These are phyloP conservation scores for Amphirosellinia nigrospora DNA, from an alignment of 495 filamentous ascomycete species.

Conservation along the genomic window DNA sequence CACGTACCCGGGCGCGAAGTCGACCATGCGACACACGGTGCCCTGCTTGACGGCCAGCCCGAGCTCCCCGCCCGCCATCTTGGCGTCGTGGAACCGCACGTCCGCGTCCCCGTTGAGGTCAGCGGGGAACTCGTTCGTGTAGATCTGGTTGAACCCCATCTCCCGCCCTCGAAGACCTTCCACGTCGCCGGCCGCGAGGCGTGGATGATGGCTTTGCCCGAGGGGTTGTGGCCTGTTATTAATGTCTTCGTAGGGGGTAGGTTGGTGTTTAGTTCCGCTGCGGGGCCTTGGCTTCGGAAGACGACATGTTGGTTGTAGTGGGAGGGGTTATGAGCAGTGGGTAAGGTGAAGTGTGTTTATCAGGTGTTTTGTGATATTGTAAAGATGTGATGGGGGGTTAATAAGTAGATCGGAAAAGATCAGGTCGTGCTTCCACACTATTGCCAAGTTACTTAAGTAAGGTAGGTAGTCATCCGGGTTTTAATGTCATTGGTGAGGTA, in stretches of 20 bases:
- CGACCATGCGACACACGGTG: constrained; percentile 65
- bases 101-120: constrained; percentile 60
- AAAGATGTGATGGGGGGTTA: constrained; percentile 1
- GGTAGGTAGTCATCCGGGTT: neutral
- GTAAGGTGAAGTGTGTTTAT: neutral
- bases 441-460: neutral
- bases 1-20: constrained; percentile 61
- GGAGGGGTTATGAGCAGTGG: neutral
- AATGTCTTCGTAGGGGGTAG: constrained; percentile 46
- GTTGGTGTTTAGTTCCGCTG: constrained; percentile 32
- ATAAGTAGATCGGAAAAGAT: neutral
- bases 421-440: neutral
- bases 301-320: constrained; percentile 26
- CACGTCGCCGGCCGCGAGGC: constrained; percentile 35
- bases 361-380: neutral
- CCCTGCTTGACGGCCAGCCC: constrained; percentile 57
- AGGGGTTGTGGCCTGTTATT: constrained; percentile 47
- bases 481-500: neutral
- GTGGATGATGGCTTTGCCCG: constrained; percentile 47
- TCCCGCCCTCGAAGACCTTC: constrained; percentile 32
- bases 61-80: constrained; percentile 43
- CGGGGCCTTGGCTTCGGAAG: constrained; percentile 17
- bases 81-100: constrained; percentile 47
- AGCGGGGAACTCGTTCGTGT: constrained; percentile 63
- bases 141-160: constrained; percentile 41